phyloP scores from a whole-genome alignment of 805 yeast genomes.

The Wickerhamomyces canadensis region DNA sequence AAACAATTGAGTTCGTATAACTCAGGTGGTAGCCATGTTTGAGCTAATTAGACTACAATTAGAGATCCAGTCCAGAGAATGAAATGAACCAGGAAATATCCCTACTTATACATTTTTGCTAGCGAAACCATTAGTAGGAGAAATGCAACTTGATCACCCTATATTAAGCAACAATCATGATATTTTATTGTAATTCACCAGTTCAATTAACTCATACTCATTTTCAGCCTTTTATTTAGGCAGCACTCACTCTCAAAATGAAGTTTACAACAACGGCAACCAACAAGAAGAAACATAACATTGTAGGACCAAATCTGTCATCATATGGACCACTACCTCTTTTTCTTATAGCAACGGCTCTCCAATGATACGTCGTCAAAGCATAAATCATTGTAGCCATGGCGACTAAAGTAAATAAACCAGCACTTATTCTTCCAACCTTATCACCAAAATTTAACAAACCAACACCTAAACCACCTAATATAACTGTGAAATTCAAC shows the following conservation, averaged over 20 bases:
- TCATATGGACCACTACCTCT: constrained; percentile 99
- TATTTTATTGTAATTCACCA: too few species aligned
- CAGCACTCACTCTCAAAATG: constrained; percentile 53
- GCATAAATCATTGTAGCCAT: constrained; percentile 98
- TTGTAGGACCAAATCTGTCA: constrained; percentile 97
- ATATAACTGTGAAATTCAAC: constrained; percentile 97
- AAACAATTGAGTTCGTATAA: too few species aligned
- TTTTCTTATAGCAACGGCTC: constrained; percentile 96
- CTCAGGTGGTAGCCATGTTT: too few species aligned
- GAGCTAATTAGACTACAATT: too few species aligned
- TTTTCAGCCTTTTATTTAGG: too few species aligned
- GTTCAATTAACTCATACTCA: too few species aligned
- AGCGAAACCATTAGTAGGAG: too few species aligned
- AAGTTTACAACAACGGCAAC: constrained; percentile 94
- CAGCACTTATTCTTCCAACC: constrained; percentile 89
- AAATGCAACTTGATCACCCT: too few species aligned
- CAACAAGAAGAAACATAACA: constrained; percentile 88
- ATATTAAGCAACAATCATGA: too few species aligned
- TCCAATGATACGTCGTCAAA: constrained; percentile 94
- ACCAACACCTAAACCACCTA: constrained; percentile 96
- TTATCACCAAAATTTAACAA: constrained; percentile 93
- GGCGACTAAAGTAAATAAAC: constrained; percentile 89
- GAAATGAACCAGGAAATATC: too few species aligned
- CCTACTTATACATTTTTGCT: too few species aligned
- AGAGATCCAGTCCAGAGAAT: too few species aligned